Percentiles rank a stretch among this genome's conserved stretches.
Evolutionary conservation across 2,329 filamentous ascomycete genomes (phyloP).

Genomic region (Fusarium sp.): DNA sequence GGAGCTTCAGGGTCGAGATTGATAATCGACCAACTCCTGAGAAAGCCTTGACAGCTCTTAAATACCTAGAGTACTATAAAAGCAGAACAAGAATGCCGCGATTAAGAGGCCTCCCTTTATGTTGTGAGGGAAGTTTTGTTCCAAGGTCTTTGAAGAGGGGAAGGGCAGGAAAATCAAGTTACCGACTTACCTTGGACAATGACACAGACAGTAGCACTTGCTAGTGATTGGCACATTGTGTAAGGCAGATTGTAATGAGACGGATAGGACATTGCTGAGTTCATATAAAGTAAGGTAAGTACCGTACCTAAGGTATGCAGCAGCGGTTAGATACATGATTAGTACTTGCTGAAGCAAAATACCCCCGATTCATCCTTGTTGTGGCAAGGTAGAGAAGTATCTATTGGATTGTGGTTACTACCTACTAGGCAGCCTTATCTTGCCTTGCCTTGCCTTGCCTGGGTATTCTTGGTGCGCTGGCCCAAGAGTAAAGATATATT

Average conservation of each 20-base stretch:
- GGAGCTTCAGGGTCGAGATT: not conserved
- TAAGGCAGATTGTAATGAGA: not conserved
- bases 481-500: not conserved
- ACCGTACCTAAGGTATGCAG: not conserved
- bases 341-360: not conserved
- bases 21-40: not conserved
- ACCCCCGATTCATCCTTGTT: not conserved
- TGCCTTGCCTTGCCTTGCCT: not conserved
- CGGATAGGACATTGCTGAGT: not conserved
- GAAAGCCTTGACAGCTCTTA: not conserved
- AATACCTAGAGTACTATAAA: not conserved
- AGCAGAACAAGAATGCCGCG: not conserved
- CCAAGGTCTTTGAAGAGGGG: not conserved
- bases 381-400: not conserved
- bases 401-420: not conserved
- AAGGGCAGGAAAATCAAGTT: not conserved
- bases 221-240: not conserved
- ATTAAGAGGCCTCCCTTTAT: slow-evolving; percentile 11
- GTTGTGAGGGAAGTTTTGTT: not conserved
- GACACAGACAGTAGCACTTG: slow-evolving; percentile 2
- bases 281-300: not conserved
- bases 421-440: not conserved
- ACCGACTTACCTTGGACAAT: not conserved
- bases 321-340: not conserved
- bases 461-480: not conserved